These are phyloP conservation scores for Solanum stenotomum DNA, from an alignment of 257 asterid species.

Conservation along the genomic window DNA sequence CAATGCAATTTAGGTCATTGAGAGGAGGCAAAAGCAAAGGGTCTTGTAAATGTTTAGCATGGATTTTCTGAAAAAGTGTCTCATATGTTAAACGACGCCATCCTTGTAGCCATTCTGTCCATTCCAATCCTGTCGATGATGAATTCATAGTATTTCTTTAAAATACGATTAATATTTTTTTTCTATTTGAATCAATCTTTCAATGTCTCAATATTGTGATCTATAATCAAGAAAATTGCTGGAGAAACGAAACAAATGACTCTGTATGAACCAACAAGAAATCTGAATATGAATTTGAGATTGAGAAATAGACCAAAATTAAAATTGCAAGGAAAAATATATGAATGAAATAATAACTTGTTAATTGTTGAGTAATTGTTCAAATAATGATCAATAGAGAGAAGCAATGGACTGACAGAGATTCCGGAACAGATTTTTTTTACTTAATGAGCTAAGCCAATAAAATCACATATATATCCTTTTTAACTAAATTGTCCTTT, in stretches of 20 bases:
- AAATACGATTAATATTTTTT: not conserved
- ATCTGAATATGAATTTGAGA: not conserved
- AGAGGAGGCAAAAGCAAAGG: slow-evolving; percentile 86
- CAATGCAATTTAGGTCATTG: slow-evolving; percentile 61
- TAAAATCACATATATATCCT: not conserved
- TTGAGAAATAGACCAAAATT: not conserved
- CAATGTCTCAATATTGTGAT: no score
- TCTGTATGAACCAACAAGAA: not conserved
- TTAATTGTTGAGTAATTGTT: not conserved
- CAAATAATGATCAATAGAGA: not conserved
- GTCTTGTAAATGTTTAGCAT: slow-evolving; percentile 68
- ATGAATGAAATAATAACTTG: not conserved
- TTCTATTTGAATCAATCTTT: not conserved
- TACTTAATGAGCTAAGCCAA: not conserved
- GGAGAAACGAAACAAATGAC: not conserved
- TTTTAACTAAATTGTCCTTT: not conserved
- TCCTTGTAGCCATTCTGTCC: slow-evolving; percentile 82
- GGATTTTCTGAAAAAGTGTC: slow-evolving; percentile 78
- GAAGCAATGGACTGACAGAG: not conserved
- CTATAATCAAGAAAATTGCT: not conserved
- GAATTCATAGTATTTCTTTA: not conserved
- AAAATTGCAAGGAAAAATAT: not conserved
- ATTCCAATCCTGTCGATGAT: slow-evolving; percentile 34
- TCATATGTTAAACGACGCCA: slow-evolving; percentile 54
- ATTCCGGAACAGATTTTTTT: not conserved